Conservation (phyloP, 306 rosid genomes). For the Cyclanthera cordifolia region DNA sequence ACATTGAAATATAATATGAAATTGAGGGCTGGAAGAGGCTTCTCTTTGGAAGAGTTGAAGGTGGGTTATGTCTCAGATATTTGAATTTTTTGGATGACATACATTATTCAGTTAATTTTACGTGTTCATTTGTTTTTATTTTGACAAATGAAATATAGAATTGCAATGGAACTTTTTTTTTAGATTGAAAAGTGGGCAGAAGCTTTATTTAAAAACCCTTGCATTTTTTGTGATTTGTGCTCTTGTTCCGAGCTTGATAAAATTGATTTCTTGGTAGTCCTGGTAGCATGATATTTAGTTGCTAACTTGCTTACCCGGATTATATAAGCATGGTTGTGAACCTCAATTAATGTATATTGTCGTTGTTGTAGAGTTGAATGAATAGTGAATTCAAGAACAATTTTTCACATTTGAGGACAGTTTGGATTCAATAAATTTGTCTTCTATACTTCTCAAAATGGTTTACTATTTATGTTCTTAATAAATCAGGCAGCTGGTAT, state of each 20-base stretch:
- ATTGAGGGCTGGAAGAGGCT: constrained; percentile 50
- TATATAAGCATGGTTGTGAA: background rate
- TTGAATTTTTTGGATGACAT: background rate
- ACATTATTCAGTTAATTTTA: background rate
- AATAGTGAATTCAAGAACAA: background rate
- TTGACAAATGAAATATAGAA: background rate
- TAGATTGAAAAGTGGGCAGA: background rate
- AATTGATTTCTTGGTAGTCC: background rate
- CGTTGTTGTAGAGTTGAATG: background rate
- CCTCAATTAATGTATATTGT: background rate
- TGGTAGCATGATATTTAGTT: background rate
- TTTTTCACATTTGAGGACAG: background rate
- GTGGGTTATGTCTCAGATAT: constrained; percentile 10
- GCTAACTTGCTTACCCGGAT: background rate
- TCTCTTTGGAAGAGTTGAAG: constrained; percentile 49
- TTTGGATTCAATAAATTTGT: background rate
- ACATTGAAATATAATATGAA: no score
- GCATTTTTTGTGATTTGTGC: background rate
- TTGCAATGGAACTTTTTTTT: background rate
- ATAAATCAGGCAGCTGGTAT: constrained; percentile 37
- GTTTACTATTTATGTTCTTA: background rate
- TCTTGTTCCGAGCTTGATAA: background rate
- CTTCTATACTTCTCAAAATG: background rate
- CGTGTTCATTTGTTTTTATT: no score
- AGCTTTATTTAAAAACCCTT: background rate